These are phyloP conservation scores for Fonsecaea multimorphosa DNA, from an alignment of 2,329 filamentous ascomycete genomes.

Conservation along the genomic window DNA sequence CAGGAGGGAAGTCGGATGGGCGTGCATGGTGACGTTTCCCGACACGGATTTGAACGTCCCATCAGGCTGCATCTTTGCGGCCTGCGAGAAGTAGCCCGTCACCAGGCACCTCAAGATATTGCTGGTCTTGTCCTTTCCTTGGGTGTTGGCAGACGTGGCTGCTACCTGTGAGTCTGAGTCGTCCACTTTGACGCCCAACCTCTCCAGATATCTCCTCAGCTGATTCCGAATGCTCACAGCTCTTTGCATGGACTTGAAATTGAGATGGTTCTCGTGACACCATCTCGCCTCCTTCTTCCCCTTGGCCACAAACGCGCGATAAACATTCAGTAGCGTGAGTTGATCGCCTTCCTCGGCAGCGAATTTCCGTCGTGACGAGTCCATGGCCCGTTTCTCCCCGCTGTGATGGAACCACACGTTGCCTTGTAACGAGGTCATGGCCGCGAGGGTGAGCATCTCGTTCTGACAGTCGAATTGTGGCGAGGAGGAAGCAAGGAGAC, in stretches of 20 bases:
- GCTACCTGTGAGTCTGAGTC: constrained; percentile 63
- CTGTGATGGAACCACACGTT: constrained; percentile 83
- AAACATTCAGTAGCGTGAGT: constrained; percentile 90
- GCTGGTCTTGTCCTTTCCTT: constrained; percentile 65
- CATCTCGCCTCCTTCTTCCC: constrained; percentile 84
- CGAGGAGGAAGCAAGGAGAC: constrained; percentile 70
- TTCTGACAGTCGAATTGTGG: constrained; percentile 76
- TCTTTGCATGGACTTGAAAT: constrained; percentile 80
- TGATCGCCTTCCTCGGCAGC: constrained; percentile 94
- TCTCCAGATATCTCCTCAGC: constrained; percentile 82
- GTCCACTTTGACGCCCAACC: constrained; percentile 75
- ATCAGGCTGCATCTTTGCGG: constrained; percentile 90
- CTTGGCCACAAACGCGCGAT: constrained; percentile 81
- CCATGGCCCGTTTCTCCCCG: constrained; percentile 74
- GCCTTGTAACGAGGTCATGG: constrained; percentile 88
- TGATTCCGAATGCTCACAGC: constrained; percentile 88
- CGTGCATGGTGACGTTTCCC: constrained; percentile 77
- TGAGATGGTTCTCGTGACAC: constrained; percentile 84
- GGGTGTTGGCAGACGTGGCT: constrained; percentile 40
- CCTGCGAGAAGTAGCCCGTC: constrained; percentile 89
- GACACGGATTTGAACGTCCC: constrained; percentile 87
- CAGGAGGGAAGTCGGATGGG: constrained; percentile 90
- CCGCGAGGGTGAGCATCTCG: constrained; percentile 88
- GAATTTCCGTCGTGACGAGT: constrained; percentile 78
- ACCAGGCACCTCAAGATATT: constrained; percentile 84